These are phyloP conservation scores for Bocquillonia castaneifolia DNA, from an alignment of 441 rosid species.

Conservation along the genomic window DNA sequence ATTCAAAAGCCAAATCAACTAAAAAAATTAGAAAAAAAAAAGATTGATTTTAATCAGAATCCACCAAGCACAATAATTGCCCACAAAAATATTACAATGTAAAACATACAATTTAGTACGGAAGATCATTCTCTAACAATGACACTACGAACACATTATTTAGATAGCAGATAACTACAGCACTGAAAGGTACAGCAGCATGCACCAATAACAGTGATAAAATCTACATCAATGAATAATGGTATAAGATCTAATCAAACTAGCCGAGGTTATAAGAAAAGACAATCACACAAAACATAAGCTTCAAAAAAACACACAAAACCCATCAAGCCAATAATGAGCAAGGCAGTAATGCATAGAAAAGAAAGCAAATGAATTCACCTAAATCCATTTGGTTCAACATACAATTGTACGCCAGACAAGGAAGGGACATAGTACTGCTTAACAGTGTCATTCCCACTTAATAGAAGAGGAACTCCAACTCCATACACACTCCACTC, in stretches of 20 bases:
- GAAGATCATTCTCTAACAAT: neutral
- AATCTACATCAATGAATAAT: neutral
- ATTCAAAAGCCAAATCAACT: neutral
- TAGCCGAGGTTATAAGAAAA: no score
- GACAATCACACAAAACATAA: no score
- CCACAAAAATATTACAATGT: no score
- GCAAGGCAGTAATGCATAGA: constrained; percentile 8
- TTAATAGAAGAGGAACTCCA: constrained; percentile 64
- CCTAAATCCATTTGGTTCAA: constrained; percentile 47
- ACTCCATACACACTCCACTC: constrained; percentile 84
- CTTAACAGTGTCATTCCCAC: constrained; percentile 48
- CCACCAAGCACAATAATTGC: neutral
- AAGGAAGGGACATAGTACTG: constrained; percentile 83
- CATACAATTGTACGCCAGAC: constrained; percentile 74
- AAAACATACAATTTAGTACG: neutral
- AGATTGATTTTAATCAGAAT: neutral
- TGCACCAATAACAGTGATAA: neutral
- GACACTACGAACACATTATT: neutral
- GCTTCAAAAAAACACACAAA: neutral
- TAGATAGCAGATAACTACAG: neutral
- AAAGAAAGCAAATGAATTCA: constrained; percentile 22
- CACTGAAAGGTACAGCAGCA: neutral
- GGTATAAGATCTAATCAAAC: neutral
- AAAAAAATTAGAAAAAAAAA: neutral
- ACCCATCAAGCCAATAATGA: neutral